phyloP scores from a whole-genome alignment of 2,329 filamentous ascomycete genomes.

The Alternaria triticimaculans region DNA sequence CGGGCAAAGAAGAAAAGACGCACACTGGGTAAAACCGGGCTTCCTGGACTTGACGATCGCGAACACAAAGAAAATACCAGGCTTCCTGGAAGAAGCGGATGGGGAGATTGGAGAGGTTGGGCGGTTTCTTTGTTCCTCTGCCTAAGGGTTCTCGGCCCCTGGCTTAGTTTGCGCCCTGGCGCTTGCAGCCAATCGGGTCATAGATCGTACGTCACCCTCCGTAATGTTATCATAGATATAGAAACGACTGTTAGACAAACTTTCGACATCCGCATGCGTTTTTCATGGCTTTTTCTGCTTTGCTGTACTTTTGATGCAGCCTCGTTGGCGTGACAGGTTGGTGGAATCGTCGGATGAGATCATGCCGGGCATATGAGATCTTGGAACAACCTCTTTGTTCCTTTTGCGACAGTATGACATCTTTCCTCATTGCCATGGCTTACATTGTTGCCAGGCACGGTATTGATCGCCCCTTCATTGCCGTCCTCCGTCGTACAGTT shows the following conservation, averaged over 20 bases:
- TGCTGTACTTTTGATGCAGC: not conserved
- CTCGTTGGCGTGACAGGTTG: not conserved
- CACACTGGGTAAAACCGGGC: not conserved
- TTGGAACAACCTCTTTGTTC: not conserved
- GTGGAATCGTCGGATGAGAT: not conserved
- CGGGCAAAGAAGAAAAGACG: not conserved
- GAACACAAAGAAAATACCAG: not conserved
- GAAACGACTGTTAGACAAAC: not conserved
- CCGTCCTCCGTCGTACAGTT: not conserved
- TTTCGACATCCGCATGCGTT: not conserved
- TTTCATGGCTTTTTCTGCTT: not conserved
- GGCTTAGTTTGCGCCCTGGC: not conserved
- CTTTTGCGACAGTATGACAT: not conserved
- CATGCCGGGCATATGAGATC: not conserved
- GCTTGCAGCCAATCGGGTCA: not conserved
- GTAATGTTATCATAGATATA: not conserved
- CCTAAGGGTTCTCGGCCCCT: not conserved
- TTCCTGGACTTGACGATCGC: not conserved
- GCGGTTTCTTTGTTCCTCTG: not conserved
- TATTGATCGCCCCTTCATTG: not conserved
- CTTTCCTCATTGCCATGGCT: not conserved
- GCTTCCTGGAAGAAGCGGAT: not conserved
- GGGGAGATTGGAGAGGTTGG: not conserved
- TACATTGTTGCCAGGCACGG: not conserved
- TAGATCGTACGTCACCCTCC: not conserved